A percentile compares a stretch with the other conserved stretches of the same genome.
Conservation (phyloP, 306 rosid genomes). For the Sicyos edulis region DNA sequence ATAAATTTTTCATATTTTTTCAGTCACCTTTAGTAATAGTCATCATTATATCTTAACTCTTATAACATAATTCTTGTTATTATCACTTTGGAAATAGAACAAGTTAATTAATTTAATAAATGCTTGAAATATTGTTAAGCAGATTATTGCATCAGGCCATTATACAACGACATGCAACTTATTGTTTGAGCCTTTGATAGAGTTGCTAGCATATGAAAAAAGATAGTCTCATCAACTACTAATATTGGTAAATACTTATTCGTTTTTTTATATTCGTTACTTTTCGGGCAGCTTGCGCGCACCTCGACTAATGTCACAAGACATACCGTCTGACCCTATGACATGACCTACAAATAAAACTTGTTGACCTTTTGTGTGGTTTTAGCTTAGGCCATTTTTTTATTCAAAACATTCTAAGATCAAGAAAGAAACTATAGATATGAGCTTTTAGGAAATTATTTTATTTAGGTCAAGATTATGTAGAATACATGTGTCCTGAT, state of each 20-base stretch:
- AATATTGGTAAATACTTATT: conserved; percentile 51
- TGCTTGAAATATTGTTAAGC: conserved; percentile 27
- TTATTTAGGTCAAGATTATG: conserved; percentile 64
- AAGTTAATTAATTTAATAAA: neutral
- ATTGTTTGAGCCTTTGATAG: conserved; percentile 75
- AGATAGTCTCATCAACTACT: conserved; percentile 67
- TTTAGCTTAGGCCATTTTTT: conserved; percentile 84
- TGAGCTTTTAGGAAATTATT: conserved; percentile 57
- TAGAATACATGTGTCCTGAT: conserved; percentile 55
- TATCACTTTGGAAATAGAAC: conserved; percentile 14
- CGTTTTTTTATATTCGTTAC: too few species aligned
- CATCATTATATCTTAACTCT: neutral
- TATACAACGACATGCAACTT: conserved; percentile 82
- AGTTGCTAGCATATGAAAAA: conserved; percentile 75
- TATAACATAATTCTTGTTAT: neutral
- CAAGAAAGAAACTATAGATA: conserved; percentile 65
- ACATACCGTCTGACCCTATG: neutral
- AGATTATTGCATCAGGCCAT: conserved; percentile 92
- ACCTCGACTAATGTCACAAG: too few species aligned
- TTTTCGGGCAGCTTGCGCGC: too few species aligned
- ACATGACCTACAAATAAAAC: neutral
- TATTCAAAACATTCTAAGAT: conserved; percentile 82
- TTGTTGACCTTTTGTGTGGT: conserved; percentile 24
- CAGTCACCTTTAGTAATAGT: neutral
- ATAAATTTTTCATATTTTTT: neutral